phyloP scores from a whole-genome alignment of 371 early-diverging fungal species.

The Entomophthora muscae region DNA sequence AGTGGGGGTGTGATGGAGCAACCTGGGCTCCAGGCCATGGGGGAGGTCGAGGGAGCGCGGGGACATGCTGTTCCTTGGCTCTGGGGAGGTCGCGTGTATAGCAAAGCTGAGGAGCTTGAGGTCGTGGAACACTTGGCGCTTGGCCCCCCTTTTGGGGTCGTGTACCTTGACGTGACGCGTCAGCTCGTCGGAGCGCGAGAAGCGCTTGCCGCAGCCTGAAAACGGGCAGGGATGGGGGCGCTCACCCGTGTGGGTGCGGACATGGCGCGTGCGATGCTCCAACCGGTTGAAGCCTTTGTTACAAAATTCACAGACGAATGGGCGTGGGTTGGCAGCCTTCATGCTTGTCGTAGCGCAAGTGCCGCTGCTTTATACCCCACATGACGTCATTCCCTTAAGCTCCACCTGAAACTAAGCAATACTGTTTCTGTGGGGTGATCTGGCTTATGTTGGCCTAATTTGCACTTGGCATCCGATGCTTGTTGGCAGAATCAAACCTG shows the following conservation, averaged over 20 bases:
- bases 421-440: too few relatives aligned
- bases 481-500: too few relatives aligned
- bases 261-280: conserved; percentile 56
- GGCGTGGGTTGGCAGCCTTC: conserved; percentile 19
- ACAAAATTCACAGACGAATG: conserved; percentile 42
- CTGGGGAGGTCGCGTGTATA: background rate
- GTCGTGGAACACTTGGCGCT: conserved; percentile 13
- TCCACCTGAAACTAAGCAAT: too few relatives aligned
- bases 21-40: background rate
- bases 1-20: background rate
- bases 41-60: background rate
- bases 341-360: too few relatives aligned
- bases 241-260: conserved; percentile 70
- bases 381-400: too few relatives aligned
- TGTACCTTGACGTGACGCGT: conserved; percentile 43
- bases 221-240: conserved; percentile 57
- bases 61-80: background rate
- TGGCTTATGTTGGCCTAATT: too few relatives aligned
- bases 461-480: too few relatives aligned
- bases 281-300: conserved; percentile 41
- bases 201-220: conserved; percentile 49
- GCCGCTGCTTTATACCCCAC: too few relatives aligned
- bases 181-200: conserved; percentile 51
- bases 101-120: too few relatives aligned
- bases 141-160: background rate